Evolutionary conservation across 2,329 filamentous ascomycete genomes (phyloP), one percentile per base, ranked within the genome.

Genomic region (Blastomyces gilchristii): DNA sequence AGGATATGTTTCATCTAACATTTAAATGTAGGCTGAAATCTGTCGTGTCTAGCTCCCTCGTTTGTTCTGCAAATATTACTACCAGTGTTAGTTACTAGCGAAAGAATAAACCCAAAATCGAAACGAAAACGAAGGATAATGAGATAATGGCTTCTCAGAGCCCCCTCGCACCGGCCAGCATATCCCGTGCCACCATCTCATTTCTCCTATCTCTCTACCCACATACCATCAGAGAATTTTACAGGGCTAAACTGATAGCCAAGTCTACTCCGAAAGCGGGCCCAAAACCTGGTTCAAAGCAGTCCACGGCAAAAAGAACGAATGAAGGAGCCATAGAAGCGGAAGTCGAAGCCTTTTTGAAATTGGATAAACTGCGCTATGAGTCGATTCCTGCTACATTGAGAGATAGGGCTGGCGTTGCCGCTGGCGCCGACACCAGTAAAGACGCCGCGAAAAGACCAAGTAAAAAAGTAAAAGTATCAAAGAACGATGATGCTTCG

Each of bases 331-430:
- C 62, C 9, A 67, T 68, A 31, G 34, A 63, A 11, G 67, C 60
- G 45, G 71, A 71, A 47, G 62, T 70, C 41, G 61, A 69, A 0
- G 69, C 67, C 7, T 76, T 74, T 34, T 43, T 74, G 8, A 58
- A 70, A 41, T 65, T 78, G 34, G 76, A 79, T 66, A 56, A 61
- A 11, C 77, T 74, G 72, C 70, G 77, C 39, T 79, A 77, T 67
- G 69, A 71, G 31, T 65, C 47, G 14, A 64, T 78, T 22, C 75
- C 76, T 0, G 61, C 39, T 8, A 25, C 63, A 1, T 31, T 77
- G 34, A 65, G 63, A 39, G 62, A 63, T 58, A 66, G 63, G 58
- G 7, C 11, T 49, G 18, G 18, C 14, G 22, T 41, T 62, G 58
- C 2, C n/a, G 16, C 28, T 63, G 22, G 39, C 45, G 28, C 37